Percentiles rank a stretch among this genome's conserved stretches.
These are phyloP conservation scores for Dioszegia aurantiaca DNA, from an alignment of 768 basidiomycete species.

Conservation along the genomic window DNA sequence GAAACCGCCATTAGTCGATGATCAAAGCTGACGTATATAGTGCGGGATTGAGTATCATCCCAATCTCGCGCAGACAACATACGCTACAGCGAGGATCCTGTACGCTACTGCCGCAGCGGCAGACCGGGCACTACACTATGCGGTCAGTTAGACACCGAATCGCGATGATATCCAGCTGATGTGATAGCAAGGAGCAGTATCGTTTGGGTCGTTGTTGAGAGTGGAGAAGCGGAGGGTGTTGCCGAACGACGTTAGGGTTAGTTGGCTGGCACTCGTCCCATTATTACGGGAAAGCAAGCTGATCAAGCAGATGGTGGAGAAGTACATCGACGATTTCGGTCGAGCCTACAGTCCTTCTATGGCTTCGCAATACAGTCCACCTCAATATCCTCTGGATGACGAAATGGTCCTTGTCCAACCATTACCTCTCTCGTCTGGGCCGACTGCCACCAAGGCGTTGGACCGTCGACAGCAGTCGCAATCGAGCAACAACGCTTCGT, in stretches of 20 bases:
- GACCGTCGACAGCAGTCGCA: too few species aligned
- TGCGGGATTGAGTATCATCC: constrained; percentile 36
- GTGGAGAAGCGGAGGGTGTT: constrained; percentile 34
- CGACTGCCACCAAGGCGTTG: too few species aligned
- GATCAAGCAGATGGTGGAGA: constrained; percentile 24
- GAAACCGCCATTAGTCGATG: background rate
- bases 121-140: constrained; percentile 22
- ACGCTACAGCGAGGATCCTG: constrained; percentile 36
- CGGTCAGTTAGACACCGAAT: constrained; percentile 22
- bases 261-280: background rate
- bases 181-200: constrained; percentile 21
- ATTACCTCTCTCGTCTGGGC: background rate
- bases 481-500: too few species aligned
- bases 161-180: constrained; percentile 2
- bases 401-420: constrained; percentile 1
- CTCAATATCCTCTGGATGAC: background rate
- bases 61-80: constrained; percentile 12
- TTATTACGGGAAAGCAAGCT: background rate
- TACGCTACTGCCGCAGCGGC: constrained; percentile 19
- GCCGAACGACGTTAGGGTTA: constrained; percentile 29
- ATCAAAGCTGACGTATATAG: constrained; percentile 15
- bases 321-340: constrained; percentile 29
- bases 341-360: constrained; percentile 34
- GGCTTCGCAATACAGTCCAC: constrained; percentile 29
- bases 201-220: constrained; percentile 28